phyloP scores from a whole-genome alignment of 1,284 basidiomycete genomes.

The Ustilago hordei region DNA sequence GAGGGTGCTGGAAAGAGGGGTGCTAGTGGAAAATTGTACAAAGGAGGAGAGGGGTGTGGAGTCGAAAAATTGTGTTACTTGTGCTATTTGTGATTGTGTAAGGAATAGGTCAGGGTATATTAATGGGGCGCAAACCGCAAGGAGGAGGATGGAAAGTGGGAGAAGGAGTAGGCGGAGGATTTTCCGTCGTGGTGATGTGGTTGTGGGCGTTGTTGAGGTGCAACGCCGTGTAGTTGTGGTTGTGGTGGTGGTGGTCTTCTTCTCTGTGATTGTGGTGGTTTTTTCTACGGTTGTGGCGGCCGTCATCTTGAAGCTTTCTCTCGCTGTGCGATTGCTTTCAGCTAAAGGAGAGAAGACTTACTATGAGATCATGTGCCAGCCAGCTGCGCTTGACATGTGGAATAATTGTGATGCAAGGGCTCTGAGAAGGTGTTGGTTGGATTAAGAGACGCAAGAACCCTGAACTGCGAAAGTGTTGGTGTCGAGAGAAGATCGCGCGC shows the following conservation, averaged over 20 bases:
- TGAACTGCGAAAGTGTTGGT: neutral
- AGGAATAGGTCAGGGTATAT: conserved; percentile 43
- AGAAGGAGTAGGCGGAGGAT: conserved; percentile 5
- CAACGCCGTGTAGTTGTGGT: neutral
- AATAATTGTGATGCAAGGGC: neutral
- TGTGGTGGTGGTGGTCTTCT: conserved; percentile 2
- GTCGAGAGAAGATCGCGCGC: neutral
- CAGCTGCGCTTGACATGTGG: neutral
- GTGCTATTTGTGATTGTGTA: conserved; percentile 17
- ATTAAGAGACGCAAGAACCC: neutral
- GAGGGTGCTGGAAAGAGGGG: neutral
- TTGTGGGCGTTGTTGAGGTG: neutral
- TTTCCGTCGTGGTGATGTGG: neutral
- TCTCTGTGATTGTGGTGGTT: neutral
- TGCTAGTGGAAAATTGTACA: neutral
- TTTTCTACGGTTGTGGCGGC: neutral
- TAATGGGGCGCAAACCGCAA: conserved; percentile 16
- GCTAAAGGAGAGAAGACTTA: neutral
- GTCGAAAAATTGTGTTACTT: conserved; percentile 50
- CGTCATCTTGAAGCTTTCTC: neutral
- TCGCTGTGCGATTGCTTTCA: too few relatives aligned
- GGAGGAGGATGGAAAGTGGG: conserved; percentile 3
- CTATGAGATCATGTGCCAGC: neutral
- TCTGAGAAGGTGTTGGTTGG: neutral
- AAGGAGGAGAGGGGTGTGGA: neutral